Evolutionary conservation across 345 rosid species (phyloP).

Genomic region (Barbarea vulgaris): DNA sequence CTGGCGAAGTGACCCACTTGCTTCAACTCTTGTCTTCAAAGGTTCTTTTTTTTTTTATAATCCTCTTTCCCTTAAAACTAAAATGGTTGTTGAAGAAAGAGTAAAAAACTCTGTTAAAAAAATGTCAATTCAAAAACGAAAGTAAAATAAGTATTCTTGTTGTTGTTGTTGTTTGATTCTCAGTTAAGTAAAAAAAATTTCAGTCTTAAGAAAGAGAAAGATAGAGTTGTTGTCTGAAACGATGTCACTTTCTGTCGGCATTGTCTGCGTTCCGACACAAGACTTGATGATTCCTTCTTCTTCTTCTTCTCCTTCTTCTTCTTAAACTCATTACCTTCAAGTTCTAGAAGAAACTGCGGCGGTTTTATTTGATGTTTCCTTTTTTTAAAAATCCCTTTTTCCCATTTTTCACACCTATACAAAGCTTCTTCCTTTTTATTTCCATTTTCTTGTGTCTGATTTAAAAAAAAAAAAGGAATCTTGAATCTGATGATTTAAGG

Average conservation of each 20-base stretch:
- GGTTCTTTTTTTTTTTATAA: constrained; percentile 40
- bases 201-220: constrained; percentile 37
- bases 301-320: constrained; percentile 19
- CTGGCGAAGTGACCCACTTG: constrained; percentile 48
- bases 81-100: constrained; percentile 25
- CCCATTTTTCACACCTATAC: constrained; percentile 22
- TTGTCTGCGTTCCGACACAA: constrained; percentile 73
- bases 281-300: constrained; percentile 45
- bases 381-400: background rate
- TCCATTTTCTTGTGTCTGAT: background rate
- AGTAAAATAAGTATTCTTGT: constrained; percentile 28
- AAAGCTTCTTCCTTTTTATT: constrained; percentile 10
- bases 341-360: constrained; percentile 52
- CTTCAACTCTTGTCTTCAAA: constrained; percentile 41
- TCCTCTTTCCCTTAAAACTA: background rate
- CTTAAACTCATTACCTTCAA: constrained; percentile 26
- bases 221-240: constrained; percentile 67
- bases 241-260: constrained; percentile 91
- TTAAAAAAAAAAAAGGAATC: background rate
- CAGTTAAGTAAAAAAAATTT: constrained; percentile 19
- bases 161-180: constrained; percentile 28
- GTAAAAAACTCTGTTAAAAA: constrained; percentile 17
- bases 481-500: constrained; percentile 26
- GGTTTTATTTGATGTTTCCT: constrained; percentile 44
- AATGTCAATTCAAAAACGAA: background rate